Evolutionary conservation across 805 yeast species (phyloP), one percentile per base, ranked within the genome.

Genomic region (Metschnikowia kofuensis): DNA sequence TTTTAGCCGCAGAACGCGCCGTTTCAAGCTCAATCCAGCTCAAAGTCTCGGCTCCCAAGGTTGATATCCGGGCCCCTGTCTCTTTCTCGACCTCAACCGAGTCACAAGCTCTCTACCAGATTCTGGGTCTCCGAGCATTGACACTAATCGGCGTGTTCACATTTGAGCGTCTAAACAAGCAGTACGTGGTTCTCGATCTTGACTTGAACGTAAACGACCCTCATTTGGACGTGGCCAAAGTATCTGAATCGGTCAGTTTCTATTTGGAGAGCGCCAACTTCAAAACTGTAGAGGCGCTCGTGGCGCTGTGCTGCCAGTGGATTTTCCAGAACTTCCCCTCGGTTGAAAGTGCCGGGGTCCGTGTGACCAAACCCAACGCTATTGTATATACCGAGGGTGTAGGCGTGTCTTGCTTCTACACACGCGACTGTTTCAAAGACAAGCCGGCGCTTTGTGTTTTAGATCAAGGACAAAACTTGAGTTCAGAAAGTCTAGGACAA

Each of bases 111-210:
- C 43, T 55, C 28, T 60, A 70, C 21, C 60, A 58, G 9, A 79
- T 89, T 36, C 69, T 73, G 5, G 76, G 78, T 6, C 65, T 91
- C 35, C 74, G 76, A 42, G 66, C 89, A 14, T 74, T 84, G 43
- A 85, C 96, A 0, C 74, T 91, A n/a, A 87, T 94, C 56, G 99
- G 99, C 5, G 94, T 94, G 7, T 92, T 90, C 70, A 85, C 90
- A 1, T 88, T 90, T 68, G 99, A 94, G 64, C 75, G 99, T 50
- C 66, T 84, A 21, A 84, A 85, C 59, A 83, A 79, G 56, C 99
- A 94, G 68, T 83, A 83, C 40, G 88, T 94, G 7, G 14, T 42
- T 41, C 39, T 57, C 21, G 86, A 86, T 56, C 66, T 89, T 28
- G 77, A 76, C 44, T 66, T 82, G 55, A 60, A 60, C 2, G 53